phyloP scores from a whole-genome alignment of 345 rosid genomes.

The Populus deltoides region DNA sequence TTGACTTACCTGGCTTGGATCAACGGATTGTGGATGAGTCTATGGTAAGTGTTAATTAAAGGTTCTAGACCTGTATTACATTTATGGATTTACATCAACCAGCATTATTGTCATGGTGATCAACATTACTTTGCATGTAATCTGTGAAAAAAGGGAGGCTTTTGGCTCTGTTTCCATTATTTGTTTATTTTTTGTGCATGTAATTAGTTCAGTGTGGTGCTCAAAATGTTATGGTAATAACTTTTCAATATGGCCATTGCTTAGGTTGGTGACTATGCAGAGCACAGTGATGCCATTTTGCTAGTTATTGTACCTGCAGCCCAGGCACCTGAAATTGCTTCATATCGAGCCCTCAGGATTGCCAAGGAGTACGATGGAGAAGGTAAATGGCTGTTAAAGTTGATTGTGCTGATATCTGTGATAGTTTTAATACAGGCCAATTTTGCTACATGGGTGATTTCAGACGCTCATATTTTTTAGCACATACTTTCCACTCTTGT shows the following conservation, averaged over 20 bases:
- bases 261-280: constrained; percentile 71
- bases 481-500: background rate
- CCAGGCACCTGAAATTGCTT: constrained; percentile 85
- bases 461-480: background rate
- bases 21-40: constrained; percentile 87
- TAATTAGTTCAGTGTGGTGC: background rate
- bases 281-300: constrained; percentile 88
- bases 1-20: constrained; percentile 96
- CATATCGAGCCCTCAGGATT: constrained; percentile 76
- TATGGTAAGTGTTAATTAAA: constrained; percentile 47
- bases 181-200: background rate
- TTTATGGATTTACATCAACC: background rate
- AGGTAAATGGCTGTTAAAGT: constrained; percentile 31
- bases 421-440: background rate
- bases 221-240: background rate
- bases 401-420: background rate
- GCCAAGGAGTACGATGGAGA: constrained; percentile 92
- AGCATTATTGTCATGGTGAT: background rate
- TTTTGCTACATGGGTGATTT: background rate
- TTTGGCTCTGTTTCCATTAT: background rate
- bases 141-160: background rate
- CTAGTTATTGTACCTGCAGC: constrained; percentile 82
- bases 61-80: background rate
- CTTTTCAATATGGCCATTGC: constrained; percentile 5
- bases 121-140: background rate